Conservation (phyloP, 306 rosid species). For the Benincasa hispida region DNA sequence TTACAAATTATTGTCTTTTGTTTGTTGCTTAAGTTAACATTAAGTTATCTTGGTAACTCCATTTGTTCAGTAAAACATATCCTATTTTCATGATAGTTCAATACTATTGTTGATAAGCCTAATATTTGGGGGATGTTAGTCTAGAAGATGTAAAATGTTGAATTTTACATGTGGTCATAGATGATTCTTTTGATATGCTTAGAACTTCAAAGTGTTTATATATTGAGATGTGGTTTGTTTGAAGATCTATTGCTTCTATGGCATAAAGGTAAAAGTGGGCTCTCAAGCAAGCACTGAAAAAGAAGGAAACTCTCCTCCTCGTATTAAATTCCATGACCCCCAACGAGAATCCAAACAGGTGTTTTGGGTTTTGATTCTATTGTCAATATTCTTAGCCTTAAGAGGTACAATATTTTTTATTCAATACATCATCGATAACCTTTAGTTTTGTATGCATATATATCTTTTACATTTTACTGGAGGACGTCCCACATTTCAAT, state of each 20-base stretch:
- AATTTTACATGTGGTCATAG: not conserved
- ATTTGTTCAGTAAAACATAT: not conserved
- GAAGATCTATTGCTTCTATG: too few species aligned
- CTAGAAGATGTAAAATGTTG: not conserved
- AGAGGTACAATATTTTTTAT: too few species aligned
- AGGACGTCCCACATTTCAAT: slow-evolving; percentile 76
- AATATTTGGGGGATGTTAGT: not conserved
- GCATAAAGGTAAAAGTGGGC: too few species aligned
- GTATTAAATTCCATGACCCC: too few species aligned
- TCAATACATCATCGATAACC: too few species aligned
- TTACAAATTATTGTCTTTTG: not conserved
- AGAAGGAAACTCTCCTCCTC: too few species aligned
- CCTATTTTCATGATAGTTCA: not conserved
- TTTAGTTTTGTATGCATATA: too few species aligned
- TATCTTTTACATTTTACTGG: slow-evolving; percentile 56
- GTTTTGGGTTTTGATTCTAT: too few species aligned
- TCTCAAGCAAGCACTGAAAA: too few species aligned
- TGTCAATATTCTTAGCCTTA: too few species aligned
- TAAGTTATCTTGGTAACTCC: not conserved
- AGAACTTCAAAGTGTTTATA: not conserved
- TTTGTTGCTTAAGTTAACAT: not conserved
- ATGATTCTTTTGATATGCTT: not conserved
- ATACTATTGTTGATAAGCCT: not conserved
- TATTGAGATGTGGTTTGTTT: too few species aligned
- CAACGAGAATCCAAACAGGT: too few species aligned